Evolutionary conservation across 2,329 filamentous ascomycete species (phyloP).

Genomic region (Phoma sp.): DNA sequence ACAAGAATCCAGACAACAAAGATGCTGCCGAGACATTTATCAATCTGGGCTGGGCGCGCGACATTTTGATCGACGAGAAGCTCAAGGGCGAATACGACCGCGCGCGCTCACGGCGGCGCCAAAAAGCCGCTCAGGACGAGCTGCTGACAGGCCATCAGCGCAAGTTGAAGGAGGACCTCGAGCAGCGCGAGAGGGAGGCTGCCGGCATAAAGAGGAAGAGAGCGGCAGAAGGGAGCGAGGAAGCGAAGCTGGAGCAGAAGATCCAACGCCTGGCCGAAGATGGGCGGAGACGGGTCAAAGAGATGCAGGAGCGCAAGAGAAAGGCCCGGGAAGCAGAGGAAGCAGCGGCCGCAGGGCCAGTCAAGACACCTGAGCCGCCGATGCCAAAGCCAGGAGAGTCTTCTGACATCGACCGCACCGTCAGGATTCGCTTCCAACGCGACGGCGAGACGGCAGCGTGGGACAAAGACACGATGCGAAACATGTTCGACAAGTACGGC

Average conservation of each 20-base stretch:
- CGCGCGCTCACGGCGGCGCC: constrained; percentile 72
- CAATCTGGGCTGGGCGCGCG: constrained; percentile 82
- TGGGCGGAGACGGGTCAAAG: constrained; percentile 61
- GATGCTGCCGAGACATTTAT: constrained; percentile 82
- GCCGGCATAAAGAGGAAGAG: constrained; percentile 51
- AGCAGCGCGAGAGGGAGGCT: constrained; percentile 70
- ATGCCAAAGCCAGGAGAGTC: constrained; percentile 45
- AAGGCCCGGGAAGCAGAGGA: constrained; percentile 61
- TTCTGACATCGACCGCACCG: constrained; percentile 61
- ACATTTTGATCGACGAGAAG: constrained; percentile 75
- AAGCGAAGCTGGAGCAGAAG: constrained; percentile 65
- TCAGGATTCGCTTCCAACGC: constrained; percentile 63
- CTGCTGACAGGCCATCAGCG: constrained; percentile 75
- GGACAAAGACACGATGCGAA: constrained; percentile 55
- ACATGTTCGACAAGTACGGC: constrained; percentile 62
- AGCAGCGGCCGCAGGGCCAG: constrained; percentile 47
- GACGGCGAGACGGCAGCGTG: constrained; percentile 54
- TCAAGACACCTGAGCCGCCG: constrained; percentile 36
- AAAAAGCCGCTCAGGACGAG: constrained; percentile 73
- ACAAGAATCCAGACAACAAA: constrained; percentile 72
- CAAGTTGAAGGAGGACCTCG: constrained; percentile 84
- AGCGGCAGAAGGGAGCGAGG: constrained; percentile 55
- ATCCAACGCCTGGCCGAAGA: constrained; percentile 54
- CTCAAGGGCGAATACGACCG: constrained; percentile 80
- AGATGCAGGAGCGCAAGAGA: constrained; percentile 60